Evolutionary conservation across 495 filamentous ascomycete species (phyloP), one percentile per base, ranked within the genome.

Genomic region (Neohortaea acidophila): DNA sequence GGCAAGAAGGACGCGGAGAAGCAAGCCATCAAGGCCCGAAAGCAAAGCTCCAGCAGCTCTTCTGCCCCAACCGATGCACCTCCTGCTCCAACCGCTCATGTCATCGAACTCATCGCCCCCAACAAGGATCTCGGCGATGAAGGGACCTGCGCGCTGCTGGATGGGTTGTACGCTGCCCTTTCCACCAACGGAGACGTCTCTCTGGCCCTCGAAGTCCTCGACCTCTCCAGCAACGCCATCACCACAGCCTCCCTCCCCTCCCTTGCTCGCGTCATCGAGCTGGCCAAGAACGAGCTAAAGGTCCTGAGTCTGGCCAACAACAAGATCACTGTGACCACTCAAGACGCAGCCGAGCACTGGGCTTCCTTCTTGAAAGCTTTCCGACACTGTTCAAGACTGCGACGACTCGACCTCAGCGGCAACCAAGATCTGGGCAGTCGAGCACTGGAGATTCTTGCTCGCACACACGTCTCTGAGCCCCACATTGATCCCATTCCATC

Each of bases 301-400:
- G 61, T 64, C 27, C 43, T 71, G n/a, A 60, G 66, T 28, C 43
- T 71, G 4, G 62, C 65, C 1, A 36, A 55, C n/a, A 71, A 71
- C 40, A 20, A 51, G 0, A 64, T 71, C 34, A 37, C 36, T 1
- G 55, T 69, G 13, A 33, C 17, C 1, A 59, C 47, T 11, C 30
- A 47, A 17, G 51, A 54, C n/a, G 51, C 67, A 5, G 54, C 55
- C 25, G 36, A 38, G 3, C 47, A 58, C n/a, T 69, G 66, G 67
- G 49, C 58, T 36, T 21, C 33, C 2, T 71, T 71, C 30, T 40
- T 69, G 9, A 28, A 48, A 4, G 59, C 62, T 1, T 66, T 71
- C 47, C 44, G 47, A 2, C 23, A 55, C 23, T 69, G 67, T 50
- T 61, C 46, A 31, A 42, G 61, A 41, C 54, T 71, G 1, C 55